Evolutionary conservation across 1,284 basidiomycete genomes (phyloP).

Genomic region (Malassezia psittaci): DNA sequence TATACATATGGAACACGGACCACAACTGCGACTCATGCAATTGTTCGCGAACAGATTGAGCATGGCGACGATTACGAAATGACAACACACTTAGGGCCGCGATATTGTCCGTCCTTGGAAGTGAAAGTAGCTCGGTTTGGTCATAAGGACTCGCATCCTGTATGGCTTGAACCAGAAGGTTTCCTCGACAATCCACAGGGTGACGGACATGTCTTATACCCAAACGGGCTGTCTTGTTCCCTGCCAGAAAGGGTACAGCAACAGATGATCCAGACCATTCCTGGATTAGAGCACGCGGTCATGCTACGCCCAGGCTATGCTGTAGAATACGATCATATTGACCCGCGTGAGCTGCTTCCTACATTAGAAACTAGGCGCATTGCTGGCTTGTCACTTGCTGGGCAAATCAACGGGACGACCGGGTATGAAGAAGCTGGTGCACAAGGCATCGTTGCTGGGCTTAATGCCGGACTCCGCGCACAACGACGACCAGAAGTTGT

Average conservation of each 20-base stretch:
- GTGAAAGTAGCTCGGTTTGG: constrained; percentile 71
- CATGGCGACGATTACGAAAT: constrained; percentile 62
- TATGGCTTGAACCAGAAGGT: constrained; percentile 86
- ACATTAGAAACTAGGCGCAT: constrained; percentile 77
- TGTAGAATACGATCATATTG: constrained; percentile 85
- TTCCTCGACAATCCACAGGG: constrained; percentile 62
- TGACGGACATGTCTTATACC: constrained; percentile 64
- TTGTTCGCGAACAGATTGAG: constrained; percentile 64
- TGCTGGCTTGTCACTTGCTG: constrained; percentile 41
- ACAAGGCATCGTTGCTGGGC: constrained; percentile 71
- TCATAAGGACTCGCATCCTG: constrained; percentile 59
- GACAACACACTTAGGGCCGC: constrained; percentile 76
- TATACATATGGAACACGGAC: constrained; percentile 65
- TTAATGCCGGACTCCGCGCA: constrained; percentile 70
- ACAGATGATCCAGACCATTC: constrained; percentile 67
- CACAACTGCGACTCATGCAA: constrained; percentile 61
- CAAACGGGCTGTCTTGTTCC: constrained; percentile 76
- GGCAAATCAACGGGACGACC: constrained; percentile 57
- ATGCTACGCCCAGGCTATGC: constrained; percentile 77
- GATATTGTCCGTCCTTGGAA: constrained; percentile 82
- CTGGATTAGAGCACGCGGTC: constrained; percentile 69
- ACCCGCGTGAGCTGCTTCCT: constrained; percentile 64
- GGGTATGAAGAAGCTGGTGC: constrained; percentile 86
- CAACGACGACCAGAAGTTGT: constrained; percentile 55
- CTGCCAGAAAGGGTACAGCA: constrained; percentile 73